A percentile compares a stretch with the other conserved stretches of the same genome.
phyloP scores from a whole-genome alignment of 208 protist species.

The Angomonas ambiguus region DNA sequence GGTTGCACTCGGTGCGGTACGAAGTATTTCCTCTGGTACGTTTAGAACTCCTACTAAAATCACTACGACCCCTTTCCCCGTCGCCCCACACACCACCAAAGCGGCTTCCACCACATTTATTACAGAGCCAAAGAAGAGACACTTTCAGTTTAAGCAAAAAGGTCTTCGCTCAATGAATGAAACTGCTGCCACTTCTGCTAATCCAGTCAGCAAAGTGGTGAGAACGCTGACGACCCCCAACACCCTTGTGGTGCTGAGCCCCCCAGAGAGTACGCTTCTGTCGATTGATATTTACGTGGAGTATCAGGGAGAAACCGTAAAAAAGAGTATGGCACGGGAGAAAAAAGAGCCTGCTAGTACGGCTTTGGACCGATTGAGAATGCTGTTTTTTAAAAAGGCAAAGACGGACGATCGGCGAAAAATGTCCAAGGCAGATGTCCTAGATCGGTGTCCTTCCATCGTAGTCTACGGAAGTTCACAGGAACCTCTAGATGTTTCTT shows the following conservation, averaged over 20 bases:
- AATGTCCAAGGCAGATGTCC: slow-evolving; percentile 43
- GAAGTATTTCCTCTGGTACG: not conserved
- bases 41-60: not conserved
- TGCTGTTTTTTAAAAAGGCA: slow-evolving; percentile 49
- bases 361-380: slow-evolving; percentile 72
- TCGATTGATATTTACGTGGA: slow-evolving; percentile 42
- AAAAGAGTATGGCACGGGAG: slow-evolving; percentile 79
- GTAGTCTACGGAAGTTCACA: slow-evolving; percentile 32
- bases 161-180: not conserved
- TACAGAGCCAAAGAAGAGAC: slow-evolving; percentile 2
- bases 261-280: slow-evolving; percentile 23
- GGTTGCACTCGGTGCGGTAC: not conserved
- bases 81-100: not conserved
- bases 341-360: slow-evolving; percentile 41
- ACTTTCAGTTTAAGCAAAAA: slow-evolving; percentile 7
- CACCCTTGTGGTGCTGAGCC: slow-evolving; percentile 29
- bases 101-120: not conserved
- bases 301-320: slow-evolving; percentile 7
- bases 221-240: slow-evolving; percentile 16
- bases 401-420: slow-evolving; percentile 3
- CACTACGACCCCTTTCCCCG: not conserved
- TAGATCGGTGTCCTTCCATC: slow-evolving; percentile 44
- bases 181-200: not conserved
- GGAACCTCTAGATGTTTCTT: slow-evolving; percentile 40
- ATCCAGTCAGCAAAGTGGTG: not conserved